Conservation (phyloP, 2,329 filamentous ascomycete genomes). For the Verticillium zaregamsianum region DNA sequence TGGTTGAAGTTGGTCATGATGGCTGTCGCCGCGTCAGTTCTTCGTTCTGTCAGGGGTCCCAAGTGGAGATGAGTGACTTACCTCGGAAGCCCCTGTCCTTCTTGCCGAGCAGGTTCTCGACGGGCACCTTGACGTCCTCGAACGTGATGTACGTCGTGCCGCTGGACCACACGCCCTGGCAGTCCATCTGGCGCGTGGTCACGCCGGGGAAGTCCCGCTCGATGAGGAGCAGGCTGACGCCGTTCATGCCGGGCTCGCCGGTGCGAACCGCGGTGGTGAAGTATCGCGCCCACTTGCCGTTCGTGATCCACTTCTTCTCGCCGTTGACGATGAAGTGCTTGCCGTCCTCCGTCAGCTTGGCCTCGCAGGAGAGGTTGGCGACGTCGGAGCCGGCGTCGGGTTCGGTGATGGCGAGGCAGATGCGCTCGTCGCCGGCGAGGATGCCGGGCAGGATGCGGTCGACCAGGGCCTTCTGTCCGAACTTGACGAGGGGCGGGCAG, state of each 20-base stretch:
- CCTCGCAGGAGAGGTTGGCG: constrained; percentile 91
- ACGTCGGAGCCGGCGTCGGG: constrained; percentile 94
- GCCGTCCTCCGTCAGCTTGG: constrained; percentile 88
- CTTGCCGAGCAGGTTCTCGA: constrained; percentile 98
- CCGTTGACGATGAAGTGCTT: constrained; percentile 99
- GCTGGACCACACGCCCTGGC: constrained; percentile 92
- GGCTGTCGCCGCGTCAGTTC: constrained; percentile 43
- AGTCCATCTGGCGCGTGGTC: constrained; percentile 93
- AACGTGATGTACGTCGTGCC: constrained; percentile 98
- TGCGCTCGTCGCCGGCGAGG: constrained; percentile 88
- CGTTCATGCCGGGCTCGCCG: constrained; percentile 85
- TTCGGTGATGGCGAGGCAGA: constrained; percentile 96
- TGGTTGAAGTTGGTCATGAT: constrained; percentile 99
- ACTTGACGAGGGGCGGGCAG: constrained; percentile 86
- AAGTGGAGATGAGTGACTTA: constrained; percentile 27
- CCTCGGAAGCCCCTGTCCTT: constrained; percentile 95
- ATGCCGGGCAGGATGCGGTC: constrained; percentile 87
- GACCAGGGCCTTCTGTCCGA: constrained; percentile 79
- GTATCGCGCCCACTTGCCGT: constrained; percentile 88
- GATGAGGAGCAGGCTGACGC: constrained; percentile 85
- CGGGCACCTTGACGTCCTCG: constrained; percentile 97
- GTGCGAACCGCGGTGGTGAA: constrained; percentile 97
- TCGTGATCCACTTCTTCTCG: constrained; percentile 99
- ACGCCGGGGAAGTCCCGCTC: constrained; percentile 83
- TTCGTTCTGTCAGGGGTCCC: too few species aligned